These are phyloP conservation scores for Ailanthus altissimus DNA, from an alignment of 345 rosid genomes.

Conservation along the genomic window DNA sequence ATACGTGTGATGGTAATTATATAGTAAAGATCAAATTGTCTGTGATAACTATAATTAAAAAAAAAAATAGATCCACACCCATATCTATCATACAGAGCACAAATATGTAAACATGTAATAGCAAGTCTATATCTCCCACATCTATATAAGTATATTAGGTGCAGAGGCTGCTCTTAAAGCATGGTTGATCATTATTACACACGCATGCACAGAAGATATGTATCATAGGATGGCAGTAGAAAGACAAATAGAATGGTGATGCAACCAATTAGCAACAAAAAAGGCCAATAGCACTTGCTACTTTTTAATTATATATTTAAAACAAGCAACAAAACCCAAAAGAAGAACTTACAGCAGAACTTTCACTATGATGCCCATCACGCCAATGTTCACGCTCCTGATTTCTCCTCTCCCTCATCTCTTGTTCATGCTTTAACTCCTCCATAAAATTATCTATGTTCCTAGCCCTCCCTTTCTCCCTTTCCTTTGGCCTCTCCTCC, in stretches of 20 bases:
- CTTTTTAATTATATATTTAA: neutral
- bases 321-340: neutral
- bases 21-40: too few relatives aligned
- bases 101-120: neutral
- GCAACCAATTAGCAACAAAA: neutral
- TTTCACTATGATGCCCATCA: conserved; percentile 70
- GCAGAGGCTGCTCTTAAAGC: neutral
- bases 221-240: neutral
- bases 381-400: conserved; percentile 82
- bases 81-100: neutral
- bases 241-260: conserved; percentile 1
- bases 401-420: conserved; percentile 92
- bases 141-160: neutral
- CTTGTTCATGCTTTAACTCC: conserved; percentile 98
- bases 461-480: conserved; percentile 83
- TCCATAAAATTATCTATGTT: conserved; percentile 98
- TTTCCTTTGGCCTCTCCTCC: conserved; percentile 75
- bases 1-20: neutral
- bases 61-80: neutral
- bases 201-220: neutral
- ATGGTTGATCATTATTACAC: neutral
- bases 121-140: neutral
- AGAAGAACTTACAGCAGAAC: conserved; percentile 53
- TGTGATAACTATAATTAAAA: neutral
- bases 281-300: neutral